Percentiles rank a stretch among this genome's conserved stretches.
phyloP scores from a whole-genome alignment of 768 basidiomycete species.

The Boletus huronensis region DNA sequence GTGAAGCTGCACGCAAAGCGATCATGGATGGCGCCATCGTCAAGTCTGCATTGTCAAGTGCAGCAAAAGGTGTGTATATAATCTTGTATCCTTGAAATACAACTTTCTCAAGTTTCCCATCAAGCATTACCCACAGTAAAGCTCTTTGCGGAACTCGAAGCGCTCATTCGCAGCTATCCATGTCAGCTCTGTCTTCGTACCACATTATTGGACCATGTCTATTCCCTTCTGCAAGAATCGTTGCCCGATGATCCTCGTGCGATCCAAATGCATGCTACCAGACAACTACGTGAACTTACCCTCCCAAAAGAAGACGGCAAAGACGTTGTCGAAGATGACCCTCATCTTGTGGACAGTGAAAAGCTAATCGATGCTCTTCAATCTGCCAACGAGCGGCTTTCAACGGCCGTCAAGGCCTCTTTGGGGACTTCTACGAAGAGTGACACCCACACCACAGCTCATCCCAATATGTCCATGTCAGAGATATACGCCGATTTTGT shows the following conservation, averaged over 20 bases:
- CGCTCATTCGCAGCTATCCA: slow-evolving; percentile 43
- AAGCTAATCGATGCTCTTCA: slow-evolving; percentile 29
- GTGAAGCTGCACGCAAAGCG: slow-evolving; percentile 54
- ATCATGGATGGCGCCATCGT: slow-evolving; percentile 81
- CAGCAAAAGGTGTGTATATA: slow-evolving; percentile 57
- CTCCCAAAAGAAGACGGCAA: slow-evolving; percentile 24
- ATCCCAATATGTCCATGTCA: slow-evolving; percentile 31
- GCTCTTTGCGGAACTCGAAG: slow-evolving; percentile 41
- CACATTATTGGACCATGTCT: slow-evolving; percentile 42
- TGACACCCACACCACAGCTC: slow-evolving; percentile 17
- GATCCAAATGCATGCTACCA: slow-evolving; percentile 39
- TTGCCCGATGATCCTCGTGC: slow-evolving; percentile 39
- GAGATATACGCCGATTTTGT: slow-evolving; percentile 45
- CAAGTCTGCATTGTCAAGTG: slow-evolving; percentile 69
- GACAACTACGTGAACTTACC: slow-evolving; percentile 27
- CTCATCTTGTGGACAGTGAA: slow-evolving; percentile 16
- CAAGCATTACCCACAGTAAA: slow-evolving; percentile 40
- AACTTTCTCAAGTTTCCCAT: slow-evolving; percentile 7
- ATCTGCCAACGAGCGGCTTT: slow-evolving; percentile 29
- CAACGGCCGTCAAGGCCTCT: slow-evolving; percentile 29
- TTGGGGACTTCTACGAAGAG: slow-evolving; percentile 5
- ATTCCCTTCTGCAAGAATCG: slow-evolving; percentile 37
- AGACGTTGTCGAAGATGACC: slow-evolving; percentile 6
- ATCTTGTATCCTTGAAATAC: slow-evolving; percentile 13
- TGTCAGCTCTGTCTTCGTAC: slow-evolving; percentile 37